phyloP scores from a whole-genome alignment of 2,329 filamentous ascomycete species.

The Teratosphaeria epicoccoides region DNA sequence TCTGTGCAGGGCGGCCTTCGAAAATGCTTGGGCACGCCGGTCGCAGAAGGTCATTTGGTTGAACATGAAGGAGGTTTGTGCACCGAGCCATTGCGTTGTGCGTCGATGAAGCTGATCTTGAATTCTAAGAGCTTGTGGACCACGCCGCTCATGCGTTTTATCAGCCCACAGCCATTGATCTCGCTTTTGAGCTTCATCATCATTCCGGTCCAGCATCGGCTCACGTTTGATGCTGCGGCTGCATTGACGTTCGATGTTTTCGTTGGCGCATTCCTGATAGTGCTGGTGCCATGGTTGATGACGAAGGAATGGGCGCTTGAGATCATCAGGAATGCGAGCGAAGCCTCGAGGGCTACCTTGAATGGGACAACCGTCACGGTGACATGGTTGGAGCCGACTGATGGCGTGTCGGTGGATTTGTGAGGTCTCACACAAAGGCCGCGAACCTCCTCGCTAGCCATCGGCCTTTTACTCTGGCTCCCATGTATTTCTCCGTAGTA shows the following conservation, averaged over 20 bases:
- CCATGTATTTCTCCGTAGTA: background rate
- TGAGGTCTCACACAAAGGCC: background rate
- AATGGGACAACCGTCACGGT: background rate
- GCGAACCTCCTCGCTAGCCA: background rate
- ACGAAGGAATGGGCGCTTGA: conserved; percentile 4
- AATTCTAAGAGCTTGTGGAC: background rate
- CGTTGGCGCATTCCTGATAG: conserved; percentile 3
- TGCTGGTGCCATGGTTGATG: conserved; percentile 9
- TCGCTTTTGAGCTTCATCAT: conserved; percentile 7
- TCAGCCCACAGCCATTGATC: conserved; percentile 3
- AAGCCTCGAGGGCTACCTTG: background rate
- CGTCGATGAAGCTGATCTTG: background rate
- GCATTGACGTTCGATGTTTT: conserved; percentile 4
- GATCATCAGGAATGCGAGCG: conserved; percentile 5
- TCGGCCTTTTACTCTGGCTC: background rate
- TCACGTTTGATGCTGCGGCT: conserved; percentile 6
- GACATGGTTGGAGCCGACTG: background rate
- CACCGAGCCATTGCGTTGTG: background rate
- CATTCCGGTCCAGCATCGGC: conserved; percentile 10
- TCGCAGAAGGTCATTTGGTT: background rate
- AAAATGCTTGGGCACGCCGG: background rate
- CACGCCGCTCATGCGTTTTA: background rate
- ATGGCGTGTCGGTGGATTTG: background rate
- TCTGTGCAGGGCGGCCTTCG: background rate
- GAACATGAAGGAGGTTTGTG: background rate